A percentile compares a stretch with the other conserved stretches of the same genome.
phyloP scores from a whole-genome alignment of 2,329 filamentous ascomycete species.

The Periglandula ipomoeae region DNA sequence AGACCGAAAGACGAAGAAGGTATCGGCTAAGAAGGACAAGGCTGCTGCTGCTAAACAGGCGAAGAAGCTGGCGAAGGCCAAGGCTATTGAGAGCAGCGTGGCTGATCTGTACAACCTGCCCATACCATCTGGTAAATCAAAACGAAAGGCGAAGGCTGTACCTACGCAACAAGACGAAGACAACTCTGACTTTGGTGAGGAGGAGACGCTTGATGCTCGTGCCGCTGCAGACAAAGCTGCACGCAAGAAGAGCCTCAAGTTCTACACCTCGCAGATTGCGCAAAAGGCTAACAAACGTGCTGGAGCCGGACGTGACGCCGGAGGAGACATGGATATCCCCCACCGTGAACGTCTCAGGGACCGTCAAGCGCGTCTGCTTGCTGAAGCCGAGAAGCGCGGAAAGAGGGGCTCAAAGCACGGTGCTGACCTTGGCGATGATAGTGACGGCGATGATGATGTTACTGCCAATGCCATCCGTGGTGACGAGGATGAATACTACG shows the following conservation, averaged over 20 bases:
- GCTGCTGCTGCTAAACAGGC: conserved; percentile 28
- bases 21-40: conserved; percentile 25
- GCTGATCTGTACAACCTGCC: conserved; percentile 59
- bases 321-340: conserved; percentile 75
- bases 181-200: conserved; percentile 89
- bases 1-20: conserved; percentile 20
- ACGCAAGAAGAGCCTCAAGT: conserved; percentile 85
- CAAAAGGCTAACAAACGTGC: conserved; percentile 87
- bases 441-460: conserved; percentile 56
- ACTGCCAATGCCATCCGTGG: conserved; percentile 42
- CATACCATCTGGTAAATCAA: conserved; percentile 39
- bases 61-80: conserved; percentile 37
- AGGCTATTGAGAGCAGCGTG: conserved; percentile 60
- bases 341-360: conserved; percentile 84
- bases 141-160: conserved; percentile 21
- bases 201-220: conserved; percentile 65
- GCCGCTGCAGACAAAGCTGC: conserved; percentile 79
- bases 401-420: conserved; percentile 53
- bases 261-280: conserved; percentile 96
- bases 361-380: conserved; percentile 74
- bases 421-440: conserved; percentile 59
- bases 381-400: conserved; percentile 79
- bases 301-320: conserved; percentile 61
- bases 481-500: conserved; percentile 74
- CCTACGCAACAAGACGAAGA: conserved; percentile 40